Conservation (phyloP, 1,284 basidiomycete species). For the Neolentinus lepideus region DNA sequence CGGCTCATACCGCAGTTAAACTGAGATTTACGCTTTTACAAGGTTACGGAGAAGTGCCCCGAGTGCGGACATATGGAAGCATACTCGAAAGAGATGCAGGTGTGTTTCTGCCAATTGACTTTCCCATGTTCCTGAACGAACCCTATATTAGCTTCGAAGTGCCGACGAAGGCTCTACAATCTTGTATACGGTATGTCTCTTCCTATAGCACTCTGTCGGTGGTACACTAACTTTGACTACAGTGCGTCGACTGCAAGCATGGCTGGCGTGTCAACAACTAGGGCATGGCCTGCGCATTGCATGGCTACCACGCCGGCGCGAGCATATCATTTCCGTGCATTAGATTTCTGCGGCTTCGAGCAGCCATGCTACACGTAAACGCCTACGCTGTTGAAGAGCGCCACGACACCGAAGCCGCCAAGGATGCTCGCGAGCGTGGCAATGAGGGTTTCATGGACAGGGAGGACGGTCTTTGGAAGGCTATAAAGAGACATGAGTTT, state of each 20-base stretch:
- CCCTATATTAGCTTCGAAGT: slow-evolving; percentile 61
- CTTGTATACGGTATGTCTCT: slow-evolving; percentile 57
- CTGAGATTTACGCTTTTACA: slow-evolving; percentile 4
- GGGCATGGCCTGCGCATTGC: not conserved
- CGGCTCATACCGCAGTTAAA: not conserved
- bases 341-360: not conserved
- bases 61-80: slow-evolving; percentile 81
- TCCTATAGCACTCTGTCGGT: not conserved
- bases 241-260: slow-evolving; percentile 68
- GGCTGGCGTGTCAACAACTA: slow-evolving; percentile 80
- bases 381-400: slow-evolving; percentile 80
- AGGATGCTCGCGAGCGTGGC: slow-evolving; percentile 70
- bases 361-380: slow-evolving; percentile 64
- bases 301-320: not conserved
- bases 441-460: slow-evolving; percentile 63
- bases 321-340: not conserved
- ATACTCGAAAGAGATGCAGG: slow-evolving; percentile 75
- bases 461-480: slow-evolving; percentile 62
- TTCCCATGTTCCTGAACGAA: slow-evolving; percentile 2
- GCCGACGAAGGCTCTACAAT: slow-evolving; percentile 91
- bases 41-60: slow-evolving; percentile 93
- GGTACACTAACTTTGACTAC: slow-evolving; percentile 5
- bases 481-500: slow-evolving; percentile 30
- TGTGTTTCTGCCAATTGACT: slow-evolving; percentile 20
- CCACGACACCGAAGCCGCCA: slow-evolving; percentile 80